Evolutionary conservation across 768 basidiomycete species (phyloP), one percentile per base, ranked within the genome.

Genomic region (Leccinum aurantiacum): DNA sequence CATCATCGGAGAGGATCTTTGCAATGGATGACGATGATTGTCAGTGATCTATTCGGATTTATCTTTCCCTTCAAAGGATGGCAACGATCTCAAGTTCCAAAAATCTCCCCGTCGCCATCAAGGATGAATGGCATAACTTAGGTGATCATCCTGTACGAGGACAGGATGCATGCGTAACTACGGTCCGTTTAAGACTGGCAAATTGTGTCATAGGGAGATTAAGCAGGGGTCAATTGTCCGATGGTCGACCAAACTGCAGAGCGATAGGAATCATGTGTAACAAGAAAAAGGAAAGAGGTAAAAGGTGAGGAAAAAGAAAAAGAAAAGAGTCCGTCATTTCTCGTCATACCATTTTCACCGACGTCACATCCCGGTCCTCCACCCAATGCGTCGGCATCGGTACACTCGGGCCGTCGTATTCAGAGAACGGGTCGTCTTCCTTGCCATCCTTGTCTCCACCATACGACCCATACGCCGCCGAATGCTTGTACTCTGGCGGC

Each of bases 381-480:
- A 69, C 68, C 67, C 74, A 74, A 38, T 74, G 74, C 0, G 69
- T 69, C 15, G 72, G 72, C 67, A 74, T 72, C 53, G 70, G 74
- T n/a, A 74, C 54, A 6, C 65, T 69, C 38, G 71, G 69, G 6
- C 63, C 71, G 37, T 81, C 80, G 47, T 78, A 82, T 65, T 85
- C 82, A 51, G 79, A 72, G 58, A 87, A 87, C n/a, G 85, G 84
- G 60, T 86, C 81, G 38, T 82, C 77, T 56, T 77, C 76, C 57
- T 72, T 74, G 3, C 9, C 70, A 50, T 77, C 71, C 66, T 72
- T 70, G 52, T 70, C 77, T 14, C 52, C 65, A 4, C 62, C 65
- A 54, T 47, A 58, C 19, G 60, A 65, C 3, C 65, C 64, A 61
- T 77, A 77, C 37, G 75, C 73, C 5, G 75, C 73, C 5, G 65